Evolutionary conservation across 345 rosid genomes (phyloP).

Genomic region (Microcos paniculata): DNA sequence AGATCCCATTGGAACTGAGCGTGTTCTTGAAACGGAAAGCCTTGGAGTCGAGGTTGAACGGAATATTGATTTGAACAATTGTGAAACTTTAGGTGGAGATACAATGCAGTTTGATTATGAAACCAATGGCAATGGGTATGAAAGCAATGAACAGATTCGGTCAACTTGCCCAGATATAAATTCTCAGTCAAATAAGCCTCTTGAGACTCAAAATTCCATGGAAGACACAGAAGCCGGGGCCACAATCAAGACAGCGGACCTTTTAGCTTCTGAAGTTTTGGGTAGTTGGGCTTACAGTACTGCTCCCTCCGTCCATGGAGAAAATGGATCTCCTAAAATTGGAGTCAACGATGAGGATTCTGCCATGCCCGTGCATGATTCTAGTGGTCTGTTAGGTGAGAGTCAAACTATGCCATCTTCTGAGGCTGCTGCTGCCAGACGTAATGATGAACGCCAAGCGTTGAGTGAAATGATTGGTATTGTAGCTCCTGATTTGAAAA

Average conservation of each 20-base stretch:
- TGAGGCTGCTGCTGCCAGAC: slow-evolving; percentile 28
- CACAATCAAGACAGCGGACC: slow-evolving; percentile 72
- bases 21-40: slow-evolving; percentile 78
- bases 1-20: slow-evolving; percentile 70
- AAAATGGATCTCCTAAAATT: slow-evolving; percentile 57
- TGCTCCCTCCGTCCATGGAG: slow-evolving; percentile 78
- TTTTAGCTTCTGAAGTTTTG: slow-evolving; percentile 78
- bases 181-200: slow-evolving; percentile 33
- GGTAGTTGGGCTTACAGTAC: slow-evolving; percentile 93
- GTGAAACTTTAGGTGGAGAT: slow-evolving; percentile 49
- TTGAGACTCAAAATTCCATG: slow-evolving; percentile 32
- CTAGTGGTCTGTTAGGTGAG: slow-evolving; percentile 46
- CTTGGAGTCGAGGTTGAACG: slow-evolving; percentile 41
- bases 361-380: slow-evolving; percentile 36
- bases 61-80: slow-evolving; percentile 39
- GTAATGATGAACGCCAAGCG: slow-evolving; percentile 41
- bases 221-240: slow-evolving; percentile 69
- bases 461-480: slow-evolving; percentile 64
- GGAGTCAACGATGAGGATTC: slow-evolving; percentile 47
- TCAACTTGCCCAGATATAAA: slow-evolving; percentile 22
- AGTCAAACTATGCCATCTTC: slow-evolving; percentile 59
- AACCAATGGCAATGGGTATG: slow-evolving; percentile 42
- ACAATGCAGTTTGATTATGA: slow-evolving; percentile 87
- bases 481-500: slow-evolving; percentile 62
- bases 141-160: slow-evolving; percentile 38